Conservation (phyloP, 306 rosid genomes). For the Sphenostylis stenocarpa region DNA sequence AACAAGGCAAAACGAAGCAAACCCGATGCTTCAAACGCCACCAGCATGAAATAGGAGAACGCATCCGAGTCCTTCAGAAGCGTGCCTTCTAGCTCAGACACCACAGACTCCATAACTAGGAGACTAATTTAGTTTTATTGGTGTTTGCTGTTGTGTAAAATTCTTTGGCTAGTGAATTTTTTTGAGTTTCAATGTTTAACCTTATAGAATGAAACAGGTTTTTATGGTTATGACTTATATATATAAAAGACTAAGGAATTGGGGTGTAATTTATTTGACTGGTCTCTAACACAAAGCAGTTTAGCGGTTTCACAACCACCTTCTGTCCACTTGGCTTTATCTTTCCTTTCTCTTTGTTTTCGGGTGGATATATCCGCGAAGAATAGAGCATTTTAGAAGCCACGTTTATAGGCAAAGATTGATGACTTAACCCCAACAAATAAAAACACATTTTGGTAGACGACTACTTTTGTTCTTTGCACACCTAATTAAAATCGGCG, state of each 20-base stretch:
- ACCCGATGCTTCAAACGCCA: slow-evolving; percentile 86
- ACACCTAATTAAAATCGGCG: slow-evolving; percentile 26
- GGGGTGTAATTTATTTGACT: slow-evolving; percentile 20
- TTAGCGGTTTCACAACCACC: slow-evolving; percentile 73
- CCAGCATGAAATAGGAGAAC: slow-evolving; percentile 81
- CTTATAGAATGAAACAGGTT: slow-evolving; percentile 17
- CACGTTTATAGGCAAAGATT: slow-evolving; percentile 41
- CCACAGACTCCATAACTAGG: slow-evolving; percentile 56
- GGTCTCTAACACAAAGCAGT: slow-evolving; percentile 33
- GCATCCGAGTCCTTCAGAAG: slow-evolving; percentile 60
- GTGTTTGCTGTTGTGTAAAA: not conserved
- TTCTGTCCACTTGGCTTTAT: not conserved
- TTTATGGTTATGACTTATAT: slow-evolving; percentile 23
- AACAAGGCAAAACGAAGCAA: slow-evolving; percentile 66
- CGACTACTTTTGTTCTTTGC: not conserved
- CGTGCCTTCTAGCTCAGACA: slow-evolving; percentile 84
- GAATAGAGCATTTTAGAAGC: slow-evolving; percentile 52
- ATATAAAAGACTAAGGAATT: slow-evolving; percentile 6
- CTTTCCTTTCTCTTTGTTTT: not conserved
- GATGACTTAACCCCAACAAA: slow-evolving; percentile 81
- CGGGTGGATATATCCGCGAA: slow-evolving; percentile 59
- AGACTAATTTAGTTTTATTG: not conserved
- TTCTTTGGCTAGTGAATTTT: not conserved
- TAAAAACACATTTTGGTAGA: not conserved
- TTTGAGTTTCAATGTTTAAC: not conserved